Evolutionary conservation across 805 yeast species (phyloP).

Genomic region (Metschnikowia aberdeeniae): DNA sequence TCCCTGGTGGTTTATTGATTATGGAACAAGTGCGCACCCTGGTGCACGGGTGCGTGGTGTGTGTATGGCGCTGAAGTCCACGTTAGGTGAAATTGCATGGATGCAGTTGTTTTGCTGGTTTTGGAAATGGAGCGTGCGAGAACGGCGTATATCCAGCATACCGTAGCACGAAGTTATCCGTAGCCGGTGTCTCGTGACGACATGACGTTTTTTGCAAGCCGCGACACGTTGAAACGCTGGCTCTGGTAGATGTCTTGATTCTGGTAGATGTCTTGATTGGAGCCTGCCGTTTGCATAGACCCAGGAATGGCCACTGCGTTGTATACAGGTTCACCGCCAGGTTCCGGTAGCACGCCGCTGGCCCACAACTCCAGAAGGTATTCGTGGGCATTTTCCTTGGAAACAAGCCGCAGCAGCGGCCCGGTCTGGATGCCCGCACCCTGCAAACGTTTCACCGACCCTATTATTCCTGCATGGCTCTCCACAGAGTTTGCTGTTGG

Average conservation of each 20-base stretch:
- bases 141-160: too few species aligned
- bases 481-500: background rate
- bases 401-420: background rate
- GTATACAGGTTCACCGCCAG: background rate
- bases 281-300: background rate
- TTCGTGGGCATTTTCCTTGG: background rate
- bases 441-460: slow-evolving; percentile 5
- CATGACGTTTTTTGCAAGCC: background rate
- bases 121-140: too few species aligned
- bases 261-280: slow-evolving; percentile 1
- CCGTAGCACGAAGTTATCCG: too few species aligned
- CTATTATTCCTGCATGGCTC: slow-evolving; percentile 11
- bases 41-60: too few species aligned
- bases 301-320: background rate
- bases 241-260: slow-evolving; percentile 1
- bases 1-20: background rate
- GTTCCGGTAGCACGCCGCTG: background rate
- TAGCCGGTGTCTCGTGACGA: background rate
- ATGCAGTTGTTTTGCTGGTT: too few species aligned
- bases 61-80: too few species aligned
- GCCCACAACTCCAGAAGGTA: background rate
- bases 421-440: background rate
- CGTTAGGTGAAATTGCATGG: too few species aligned
- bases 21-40: too few species aligned
- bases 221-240: background rate